Conservation (phyloP, 345 rosid species). For the Orychophragmus violaceus region DNA sequence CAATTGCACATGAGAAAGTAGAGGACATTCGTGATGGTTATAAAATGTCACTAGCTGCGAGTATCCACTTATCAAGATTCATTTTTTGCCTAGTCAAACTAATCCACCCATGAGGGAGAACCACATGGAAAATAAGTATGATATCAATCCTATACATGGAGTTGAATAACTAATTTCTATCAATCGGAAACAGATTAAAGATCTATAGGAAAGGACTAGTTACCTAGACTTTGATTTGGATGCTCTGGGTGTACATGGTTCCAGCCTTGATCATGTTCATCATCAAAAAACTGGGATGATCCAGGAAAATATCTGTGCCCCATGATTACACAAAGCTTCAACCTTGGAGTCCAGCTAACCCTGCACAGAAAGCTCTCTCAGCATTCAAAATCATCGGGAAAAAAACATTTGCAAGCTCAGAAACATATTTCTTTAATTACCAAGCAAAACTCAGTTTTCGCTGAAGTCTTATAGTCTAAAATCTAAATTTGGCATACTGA, state of each 20-base stretch:
- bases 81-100: neutral
- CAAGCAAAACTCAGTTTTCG: neutral
- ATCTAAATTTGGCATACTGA: neutral
- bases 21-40: neutral
- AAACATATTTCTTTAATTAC: neutral
- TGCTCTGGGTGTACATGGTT: conserved; percentile 55
- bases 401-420: neutral
- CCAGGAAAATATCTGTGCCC: conserved; percentile 59
- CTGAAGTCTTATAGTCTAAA: neutral
- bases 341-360: conserved; percentile 25
- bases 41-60: neutral
- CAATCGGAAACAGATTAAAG: neutral
- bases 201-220: neutral
- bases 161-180: neutral
- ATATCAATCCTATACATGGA: conserved; percentile 13
- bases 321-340: conserved; percentile 35
- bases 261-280: conserved; percentile 64
- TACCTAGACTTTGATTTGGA: conserved; percentile 50
- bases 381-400: conserved; percentile 6
- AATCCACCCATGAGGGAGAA: neutral
- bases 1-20: neutral
- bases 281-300: conserved; percentile 48
- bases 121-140: conserved; percentile 6
- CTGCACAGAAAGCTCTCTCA: conserved; percentile 34
- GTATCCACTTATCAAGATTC: conserved; percentile 2